Base-by-base conservation (phyloP, 2,329 filamentous ascomycete genomes). In the Aspergillus luchuensis region DNA sequence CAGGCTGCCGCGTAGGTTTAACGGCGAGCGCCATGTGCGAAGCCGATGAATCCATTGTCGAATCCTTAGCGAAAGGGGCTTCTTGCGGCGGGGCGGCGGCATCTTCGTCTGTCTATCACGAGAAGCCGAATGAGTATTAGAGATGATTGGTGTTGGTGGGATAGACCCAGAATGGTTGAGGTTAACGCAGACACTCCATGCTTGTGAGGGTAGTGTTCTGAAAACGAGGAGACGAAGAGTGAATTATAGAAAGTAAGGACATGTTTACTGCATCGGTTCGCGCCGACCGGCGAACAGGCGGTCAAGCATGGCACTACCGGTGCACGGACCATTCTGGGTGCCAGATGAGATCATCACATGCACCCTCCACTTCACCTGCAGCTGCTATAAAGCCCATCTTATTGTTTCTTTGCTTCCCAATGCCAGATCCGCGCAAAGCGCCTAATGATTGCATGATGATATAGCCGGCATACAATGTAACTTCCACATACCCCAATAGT, bases 1-100 rank as follows among this genome's bases (percentile, higher is more conserved):
- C 36, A 67, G 56, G 38, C 66, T 71, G 25, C 58, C 39, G 15
- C 68, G 63, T 25, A 72, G 30, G 8, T 58, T 60, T 11, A 72
- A 62, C 11, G 67, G 69, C n/a, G 62, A 52, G 23, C 59, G 51
- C 30, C 38, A 47, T 45, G 58, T 60, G n/a, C 63, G 63, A 63
- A 66, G 49, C 63, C 63, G 41, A 45, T 45, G 41, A 19, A 45
- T 45, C 41, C 41, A 45, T 45, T 45, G 41, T 45, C 41, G 41
- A 21, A 45, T 45, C 41, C 41, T 45, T 19, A 45, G 19, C 41
- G 41, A 45, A 45, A 45, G 41, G 41, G 41, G 41, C 41, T 45
- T 45, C 41, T 45, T 45, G 41, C 41, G 41, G 41, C 41, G 41
- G 41, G 41, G 41, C 41, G 41, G 41, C 19, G 41, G 41, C 41